Base-by-base conservation (phyloP, 768 basidiomycete species). In the Lentinula detonsa region DNA sequence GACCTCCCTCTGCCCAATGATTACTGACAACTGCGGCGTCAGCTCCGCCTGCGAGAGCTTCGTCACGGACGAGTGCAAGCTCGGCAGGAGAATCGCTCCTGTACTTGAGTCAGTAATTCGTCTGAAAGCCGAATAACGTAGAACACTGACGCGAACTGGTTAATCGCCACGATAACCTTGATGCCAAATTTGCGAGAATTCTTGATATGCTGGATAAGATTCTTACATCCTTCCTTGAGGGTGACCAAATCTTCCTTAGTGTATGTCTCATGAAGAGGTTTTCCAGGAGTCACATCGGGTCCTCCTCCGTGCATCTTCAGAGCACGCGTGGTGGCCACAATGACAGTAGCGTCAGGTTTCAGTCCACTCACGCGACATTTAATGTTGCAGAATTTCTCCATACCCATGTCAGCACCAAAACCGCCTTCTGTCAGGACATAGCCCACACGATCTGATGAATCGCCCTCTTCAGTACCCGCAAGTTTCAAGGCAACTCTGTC, bases 351-450 rank as follows among this genome's bases (percentile, higher is more conserved):
- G 73, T 99, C 93, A 8, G 97, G 97, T 60, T 80, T 89, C 69
- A 98, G 83, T 52, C 95, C 96, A 63, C 92, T 95, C 61, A 90
- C 81, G 62, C 96, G 87, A 73, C 95, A 98, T 74, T 99, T 99
- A 82, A 99, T 98, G 76, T 98, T 98, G 81, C 93, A 98, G 82
- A 98, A 99, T 74, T 99, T 97, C 76, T 95, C 93, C 93, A 95
- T 93, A 42, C 94, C 96, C 87, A 98, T 99, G 72, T 99, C 96
- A 21, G 96, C 95, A 60, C 96, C 96, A 75, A 98, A 99, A 48
- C 96, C 96, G 69, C 94, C 95, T 76, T 99, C 96, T 33, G 96
- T 99, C 66, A 99, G 85, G 62, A 98, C 96, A 68, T 97, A 99
- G 43, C 96, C 96, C 49, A 88, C 85, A 52, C 88, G 86, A 58